Conservation (phyloP, 139 green algal genomes). For the Chlamydomonas schloesseri region DNA sequence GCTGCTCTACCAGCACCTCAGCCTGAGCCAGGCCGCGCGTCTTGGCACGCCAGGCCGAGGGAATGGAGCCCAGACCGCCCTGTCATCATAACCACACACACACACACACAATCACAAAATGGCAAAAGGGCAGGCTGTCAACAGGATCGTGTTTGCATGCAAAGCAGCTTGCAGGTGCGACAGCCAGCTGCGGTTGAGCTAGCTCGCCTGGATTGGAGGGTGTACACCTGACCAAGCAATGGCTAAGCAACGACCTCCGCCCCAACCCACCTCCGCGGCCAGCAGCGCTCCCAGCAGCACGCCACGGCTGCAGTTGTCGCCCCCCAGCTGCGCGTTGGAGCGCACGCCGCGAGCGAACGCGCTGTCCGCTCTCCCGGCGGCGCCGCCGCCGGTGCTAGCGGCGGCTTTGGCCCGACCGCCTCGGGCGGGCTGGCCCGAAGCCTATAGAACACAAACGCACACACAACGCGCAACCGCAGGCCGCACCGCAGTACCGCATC, state of each 20-base stretch:
- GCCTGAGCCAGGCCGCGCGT: neutral
- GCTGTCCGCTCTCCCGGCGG: neutral
- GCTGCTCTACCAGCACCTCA: conserved; percentile 23
- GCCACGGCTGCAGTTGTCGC: conserved; percentile 57
- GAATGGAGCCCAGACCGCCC: conserved; percentile 9
- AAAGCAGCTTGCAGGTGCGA: too few relatives aligned
- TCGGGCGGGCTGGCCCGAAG: neutral
- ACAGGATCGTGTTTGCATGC: too few relatives aligned
- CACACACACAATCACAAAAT: too few relatives aligned
- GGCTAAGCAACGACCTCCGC: too few relatives aligned
- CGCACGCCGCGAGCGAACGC: conserved; percentile 53
- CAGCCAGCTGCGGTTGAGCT: too few relatives aligned
- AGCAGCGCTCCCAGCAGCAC: conserved; percentile 58
- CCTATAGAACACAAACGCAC: too few relatives aligned
- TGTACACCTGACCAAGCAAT: too few relatives aligned
- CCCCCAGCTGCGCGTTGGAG: conserved; percentile 51
- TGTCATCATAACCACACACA: too few relatives aligned
- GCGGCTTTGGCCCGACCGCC: neutral
- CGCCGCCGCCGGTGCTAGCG: neutral
- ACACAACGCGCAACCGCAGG: too few relatives aligned
- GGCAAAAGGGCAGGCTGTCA: too few relatives aligned
- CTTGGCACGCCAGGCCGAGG: neutral
- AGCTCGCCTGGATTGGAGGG: too few relatives aligned
- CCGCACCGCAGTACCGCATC: too few relatives aligned
- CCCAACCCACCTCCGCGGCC: conserved; percentile 47